Percentiles rank a stretch among this genome's conserved stretches.
Evolutionary conservation across 805 yeast species (phyloP).

Genomic region (Komagataella pseudopastoris): DNA sequence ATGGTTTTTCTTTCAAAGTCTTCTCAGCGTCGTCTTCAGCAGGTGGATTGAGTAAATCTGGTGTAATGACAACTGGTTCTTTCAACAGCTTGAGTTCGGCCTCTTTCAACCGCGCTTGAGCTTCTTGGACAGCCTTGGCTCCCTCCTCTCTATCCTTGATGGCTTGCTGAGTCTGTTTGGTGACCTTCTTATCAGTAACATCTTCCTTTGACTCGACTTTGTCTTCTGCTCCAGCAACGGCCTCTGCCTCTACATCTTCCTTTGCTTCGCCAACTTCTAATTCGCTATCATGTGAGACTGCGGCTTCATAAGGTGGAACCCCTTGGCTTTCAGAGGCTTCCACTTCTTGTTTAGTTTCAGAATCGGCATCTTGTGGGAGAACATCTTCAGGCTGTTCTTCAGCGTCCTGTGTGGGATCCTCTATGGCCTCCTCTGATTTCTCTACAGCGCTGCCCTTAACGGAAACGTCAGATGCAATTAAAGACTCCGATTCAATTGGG

Average conservation of each 20-base stretch:
- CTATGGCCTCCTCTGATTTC: slow-evolving; percentile 2
- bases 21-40: slow-evolving; percentile 23
- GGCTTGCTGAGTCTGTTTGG: slow-evolving; percentile 11
- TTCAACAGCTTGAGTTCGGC: slow-evolving; percentile 3
- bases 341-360: slow-evolving; percentile 7
- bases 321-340: slow-evolving; percentile 1
- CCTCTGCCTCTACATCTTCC: neutral
- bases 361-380: neutral
- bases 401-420: slow-evolving; percentile 1
- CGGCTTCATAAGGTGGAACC: neutral
- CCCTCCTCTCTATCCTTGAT: slow-evolving; percentile 19
- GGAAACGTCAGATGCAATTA: neutral
- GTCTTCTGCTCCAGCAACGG: too few relatives aligned
- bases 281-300: neutral
- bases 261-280: slow-evolving; percentile 1
- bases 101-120: slow-evolving; percentile 11
- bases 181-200: neutral
- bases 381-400: slow-evolving; percentile 2
- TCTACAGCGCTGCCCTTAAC: neutral
- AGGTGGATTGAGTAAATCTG: slow-evolving; percentile 13
- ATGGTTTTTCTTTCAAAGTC: slow-evolving; percentile 31
- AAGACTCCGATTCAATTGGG: neutral
- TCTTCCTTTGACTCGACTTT: too few relatives aligned
- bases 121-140: slow-evolving; percentile 4
- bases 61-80: slow-evolving; percentile 11